These are phyloP conservation scores for Symbiodinium pilosum DNA, from an alignment of 73 alveolate species.

Conservation along the genomic window DNA sequence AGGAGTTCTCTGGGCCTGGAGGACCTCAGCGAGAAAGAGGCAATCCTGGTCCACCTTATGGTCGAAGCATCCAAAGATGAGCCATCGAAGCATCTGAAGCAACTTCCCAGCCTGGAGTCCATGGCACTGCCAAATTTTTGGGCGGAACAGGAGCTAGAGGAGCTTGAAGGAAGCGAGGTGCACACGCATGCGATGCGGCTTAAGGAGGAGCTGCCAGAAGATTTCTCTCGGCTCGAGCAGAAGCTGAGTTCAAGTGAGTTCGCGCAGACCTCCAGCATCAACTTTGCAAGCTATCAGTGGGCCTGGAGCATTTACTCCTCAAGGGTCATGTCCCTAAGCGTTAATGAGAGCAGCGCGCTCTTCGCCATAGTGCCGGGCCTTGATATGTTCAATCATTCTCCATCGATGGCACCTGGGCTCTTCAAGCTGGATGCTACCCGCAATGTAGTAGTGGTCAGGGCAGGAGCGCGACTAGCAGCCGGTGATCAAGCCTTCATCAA, in stretches of 20 bases:
- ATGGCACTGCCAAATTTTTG: conserved; percentile 26
- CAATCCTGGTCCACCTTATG: conserved; percentile 41
- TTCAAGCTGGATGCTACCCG: not conserved
- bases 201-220: conserved; percentile 50
- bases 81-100: not conserved
- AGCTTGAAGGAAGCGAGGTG: conserved; percentile 75
- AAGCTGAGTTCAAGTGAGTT: not conserved
- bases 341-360: not conserved
- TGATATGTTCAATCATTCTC: conserved; percentile 84
- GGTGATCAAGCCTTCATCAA: conserved; percentile 86
- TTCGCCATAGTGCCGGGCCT: conserved; percentile 81
- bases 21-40: conserved; percentile 25
- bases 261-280: not conserved
- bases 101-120: conserved; percentile 48
- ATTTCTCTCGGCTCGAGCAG: not conserved
- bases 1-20: not conserved
- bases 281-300: conserved; percentile 29
- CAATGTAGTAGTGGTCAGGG: conserved; percentile 12
- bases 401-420: conserved; percentile 14
- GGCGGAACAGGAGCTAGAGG: conserved; percentile 13
- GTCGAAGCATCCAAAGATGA: not conserved
- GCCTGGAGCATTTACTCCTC: conserved; percentile 87
- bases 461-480: conserved; percentile 1
- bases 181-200: conserved; percentile 60
- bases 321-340: conserved; percentile 62